These are phyloP conservation scores for Penicillium hesseltinei DNA, from an alignment of 2,329 filamentous ascomycete species.

Conservation along the genomic window DNA sequence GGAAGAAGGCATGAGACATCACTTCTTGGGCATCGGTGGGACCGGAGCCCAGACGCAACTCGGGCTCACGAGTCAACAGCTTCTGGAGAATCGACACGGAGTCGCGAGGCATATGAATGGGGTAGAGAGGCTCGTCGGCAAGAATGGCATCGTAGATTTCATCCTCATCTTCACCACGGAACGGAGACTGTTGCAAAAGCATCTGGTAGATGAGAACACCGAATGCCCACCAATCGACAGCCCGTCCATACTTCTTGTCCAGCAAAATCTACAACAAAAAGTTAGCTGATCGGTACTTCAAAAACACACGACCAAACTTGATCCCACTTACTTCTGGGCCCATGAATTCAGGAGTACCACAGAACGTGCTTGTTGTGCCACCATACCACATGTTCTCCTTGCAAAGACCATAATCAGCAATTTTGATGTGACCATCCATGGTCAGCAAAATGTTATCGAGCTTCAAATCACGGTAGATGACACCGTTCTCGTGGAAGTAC, in stretches of 20 bases:
- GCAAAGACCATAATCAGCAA: constrained; percentile 97
- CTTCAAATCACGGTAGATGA: constrained; percentile 87
- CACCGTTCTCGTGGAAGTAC: constrained; percentile 99
- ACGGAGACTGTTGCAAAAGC: constrained; percentile 97
- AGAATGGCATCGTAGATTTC: constrained; percentile 99
- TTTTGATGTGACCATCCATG: constrained; percentile 95
- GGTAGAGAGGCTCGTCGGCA: constrained; percentile 94
- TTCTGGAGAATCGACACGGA: constrained; percentile 98
- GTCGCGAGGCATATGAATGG: constrained; percentile 97
- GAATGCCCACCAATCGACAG: constrained; percentile 99
- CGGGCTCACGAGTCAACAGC: constrained; percentile 90
- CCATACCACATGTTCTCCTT: constrained; percentile 99
- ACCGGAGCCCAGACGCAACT: constrained; percentile 86
- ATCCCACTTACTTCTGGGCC: constrained; percentile 74
- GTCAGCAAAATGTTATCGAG: constrained; percentile 89
- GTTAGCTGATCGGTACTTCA: constrained; percentile 22
- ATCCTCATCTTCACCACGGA: constrained; percentile 97
- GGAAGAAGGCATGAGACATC: constrained; percentile 98
- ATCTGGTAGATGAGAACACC: constrained; percentile 99
- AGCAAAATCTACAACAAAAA: constrained; percentile 68
- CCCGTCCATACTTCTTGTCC: constrained; percentile 96
- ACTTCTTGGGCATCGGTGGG: constrained; percentile 97
- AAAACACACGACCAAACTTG: not conserved
- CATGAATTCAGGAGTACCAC: constrained; percentile 99
- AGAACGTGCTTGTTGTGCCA: constrained; percentile 95